These are phyloP conservation scores for Sungouiella thailandica DNA, from an alignment of 805 yeast genomes.

Conservation along the genomic window DNA sequence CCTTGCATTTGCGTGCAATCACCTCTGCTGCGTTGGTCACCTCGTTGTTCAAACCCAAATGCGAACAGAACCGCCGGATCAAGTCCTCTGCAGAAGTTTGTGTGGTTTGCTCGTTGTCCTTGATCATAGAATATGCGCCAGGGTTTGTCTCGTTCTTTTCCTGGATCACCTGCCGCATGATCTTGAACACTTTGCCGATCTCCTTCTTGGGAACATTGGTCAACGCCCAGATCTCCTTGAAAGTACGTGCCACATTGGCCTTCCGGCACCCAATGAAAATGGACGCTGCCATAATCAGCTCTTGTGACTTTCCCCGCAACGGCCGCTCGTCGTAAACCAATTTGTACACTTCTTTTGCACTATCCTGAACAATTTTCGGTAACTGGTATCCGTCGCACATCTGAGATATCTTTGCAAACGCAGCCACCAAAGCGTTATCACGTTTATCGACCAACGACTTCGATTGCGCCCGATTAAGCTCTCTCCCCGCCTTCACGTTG, in stretches of 20 bases:
- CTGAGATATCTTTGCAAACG: conserved; percentile 86
- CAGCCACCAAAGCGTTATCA: conserved; percentile 83
- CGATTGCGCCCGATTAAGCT: conserved; percentile 84
- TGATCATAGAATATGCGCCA: conserved; percentile 33
- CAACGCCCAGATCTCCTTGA: conserved; percentile 92
- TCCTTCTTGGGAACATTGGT: conserved; percentile 93
- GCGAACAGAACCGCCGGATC: conserved; percentile 94
- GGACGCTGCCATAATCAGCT: conserved; percentile 94
- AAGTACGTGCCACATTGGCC: conserved; percentile 90
- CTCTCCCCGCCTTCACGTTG: conserved; percentile 82
- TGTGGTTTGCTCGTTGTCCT: conserved; percentile 58
- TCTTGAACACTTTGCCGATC: conserved; percentile 84
- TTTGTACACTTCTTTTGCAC: conserved; percentile 94
- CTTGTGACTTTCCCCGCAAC: conserved; percentile 86
- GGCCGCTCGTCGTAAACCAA: conserved; percentile 82
- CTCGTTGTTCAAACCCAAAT: conserved; percentile 78
- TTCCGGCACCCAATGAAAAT: conserved; percentile 92
- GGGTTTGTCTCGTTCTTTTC: conserved; percentile 52
- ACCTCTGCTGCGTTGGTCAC: conserved; percentile 90
- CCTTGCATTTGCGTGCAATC: conserved; percentile 85
- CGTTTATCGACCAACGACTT: conserved; percentile 79
- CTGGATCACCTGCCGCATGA: conserved; percentile 59
- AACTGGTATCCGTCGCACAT: conserved; percentile 96
- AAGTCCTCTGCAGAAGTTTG: conserved; percentile 92
- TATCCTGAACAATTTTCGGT: conserved; percentile 94